phyloP scores from a whole-genome alignment of 1,139 yeast species.

The Debaryomycetaceae sp. region DNA sequence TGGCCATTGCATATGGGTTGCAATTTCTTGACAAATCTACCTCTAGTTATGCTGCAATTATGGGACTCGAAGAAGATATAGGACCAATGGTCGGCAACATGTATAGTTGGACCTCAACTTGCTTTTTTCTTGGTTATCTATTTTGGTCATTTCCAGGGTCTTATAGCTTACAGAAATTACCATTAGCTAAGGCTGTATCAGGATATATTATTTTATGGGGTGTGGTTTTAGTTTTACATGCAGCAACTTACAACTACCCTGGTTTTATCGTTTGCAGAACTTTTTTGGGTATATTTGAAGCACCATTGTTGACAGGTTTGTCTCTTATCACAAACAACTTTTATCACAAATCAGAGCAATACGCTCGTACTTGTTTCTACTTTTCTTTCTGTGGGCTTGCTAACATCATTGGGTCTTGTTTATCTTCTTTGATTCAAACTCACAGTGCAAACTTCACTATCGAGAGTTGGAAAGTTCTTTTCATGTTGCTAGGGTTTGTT shows the following conservation, averaged over 20 bases:
- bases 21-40: constrained; percentile 37
- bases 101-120: constrained; percentile 30
- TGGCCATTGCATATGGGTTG: constrained; percentile 31
- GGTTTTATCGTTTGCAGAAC: constrained; percentile 31
- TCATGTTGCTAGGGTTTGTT: constrained; percentile 34
- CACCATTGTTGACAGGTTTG: constrained; percentile 45
- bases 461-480: constrained; percentile 39
- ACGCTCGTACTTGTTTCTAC: constrained; percentile 34
- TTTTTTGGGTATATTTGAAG: constrained; percentile 31
- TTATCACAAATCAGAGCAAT: constrained; percentile 38
- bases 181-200: constrained; percentile 26
- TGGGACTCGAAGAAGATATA: constrained; percentile 37
- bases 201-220: constrained; percentile 31
- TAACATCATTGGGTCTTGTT: constrained; percentile 38
- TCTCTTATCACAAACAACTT: constrained; percentile 41
- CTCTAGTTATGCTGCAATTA: constrained; percentile 38
- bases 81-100: constrained; percentile 28
- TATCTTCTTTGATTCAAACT: constrained; percentile 42
- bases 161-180: constrained; percentile 23
- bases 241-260: constrained; percentile 25
- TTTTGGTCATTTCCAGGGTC: constrained; percentile 36
- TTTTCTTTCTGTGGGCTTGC: constrained; percentile 40
- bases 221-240: constrained; percentile 21
- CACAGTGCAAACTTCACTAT: constrained; percentile 25
- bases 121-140: constrained; percentile 33